Base-by-base conservation (phyloP, 306 rosid genomes). In the Carpinus viminea region DNA sequence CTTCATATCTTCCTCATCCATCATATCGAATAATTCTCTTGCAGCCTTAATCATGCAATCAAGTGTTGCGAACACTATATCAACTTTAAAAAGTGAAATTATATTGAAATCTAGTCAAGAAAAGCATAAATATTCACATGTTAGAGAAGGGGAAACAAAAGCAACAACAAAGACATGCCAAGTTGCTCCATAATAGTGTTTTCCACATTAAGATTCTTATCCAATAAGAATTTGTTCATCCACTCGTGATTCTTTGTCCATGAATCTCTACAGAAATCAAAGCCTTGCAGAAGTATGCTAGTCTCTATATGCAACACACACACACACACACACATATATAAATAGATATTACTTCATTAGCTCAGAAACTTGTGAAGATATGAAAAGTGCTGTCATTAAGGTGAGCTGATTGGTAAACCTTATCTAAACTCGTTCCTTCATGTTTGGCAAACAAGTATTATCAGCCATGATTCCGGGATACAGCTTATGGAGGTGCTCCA, bases 1-100 rank as follows among this genome's bases (percentile, higher is more conserved):
- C 2, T 53, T 31, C 59, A 65, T 45, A n/a, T 76, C 84, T 4
- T 84, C 80, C 56, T 84, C 88, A 54, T 84, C 88, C 80, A 45
- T 61, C 70, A 59, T 28, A 56, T 47, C 77, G n/a, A 77, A 80
- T 24, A 77, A 77, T 16, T 60, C 71, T 51, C 75, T 80, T 65
- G 85, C 87, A 2, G 60, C 64, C 12, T 56, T 52, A 11, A 31
- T 81, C 50, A 70, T 50, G 77, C 68, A 48, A 59, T 59, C 65
- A 21, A 59, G 16, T 24, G 61, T 55, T 55, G 61, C 12, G 12
- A 55, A 55, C 61, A 55, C 61, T 55, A 18, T 55, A 55, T 55
- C 61, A n/a, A 55, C 24, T 55, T n/a, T 5, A n/a, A 17, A 17
- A 53, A 55, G 56, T 52, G 28, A 55, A 55, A 55, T 55, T 55